Percentiles rank a stretch among this genome's conserved stretches.
phyloP scores from a whole-genome alignment of 805 yeast genomes.

The Saccharomyces paradoxus region DNA sequence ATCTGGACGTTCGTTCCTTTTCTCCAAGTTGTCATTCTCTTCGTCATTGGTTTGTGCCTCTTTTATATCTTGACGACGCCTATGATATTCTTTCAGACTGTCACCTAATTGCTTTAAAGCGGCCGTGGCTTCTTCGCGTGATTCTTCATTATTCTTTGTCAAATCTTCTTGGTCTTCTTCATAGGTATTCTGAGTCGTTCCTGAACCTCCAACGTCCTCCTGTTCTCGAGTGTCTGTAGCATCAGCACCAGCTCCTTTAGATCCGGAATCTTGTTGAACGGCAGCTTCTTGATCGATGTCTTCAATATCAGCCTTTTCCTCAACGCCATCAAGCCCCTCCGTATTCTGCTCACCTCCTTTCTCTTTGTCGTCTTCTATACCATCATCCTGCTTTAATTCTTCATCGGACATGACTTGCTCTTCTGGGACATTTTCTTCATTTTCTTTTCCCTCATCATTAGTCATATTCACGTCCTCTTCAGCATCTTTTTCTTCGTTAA shows the following conservation, averaged over 20 bases:
- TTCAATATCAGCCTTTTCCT: conserved; percentile 37
- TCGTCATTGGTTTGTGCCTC: conserved; percentile 51
- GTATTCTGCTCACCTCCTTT: conserved; percentile 36
- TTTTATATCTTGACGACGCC: conserved; percentile 79
- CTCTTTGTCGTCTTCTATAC: conserved; percentile 27
- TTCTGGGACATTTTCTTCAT: conserved; percentile 30
- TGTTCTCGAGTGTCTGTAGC: conserved; percentile 45
- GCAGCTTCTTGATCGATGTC: conserved; percentile 50
- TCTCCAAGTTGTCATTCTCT: conserved; percentile 35
- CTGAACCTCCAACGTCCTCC: conserved; percentile 62
- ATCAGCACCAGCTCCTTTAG: conserved; percentile 57
- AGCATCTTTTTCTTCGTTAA: conserved; percentile 21
- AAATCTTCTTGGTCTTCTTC: conserved; percentile 35
- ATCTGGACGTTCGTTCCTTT: conserved; percentile 64
- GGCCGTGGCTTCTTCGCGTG: conserved; percentile 63
- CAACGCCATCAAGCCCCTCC: conserved; percentile 52
- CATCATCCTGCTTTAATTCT: conserved; percentile 24
- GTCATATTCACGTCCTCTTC: conserved; percentile 25
- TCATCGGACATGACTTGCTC: conserved; percentile 25
- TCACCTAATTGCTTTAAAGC: conserved; percentile 86
- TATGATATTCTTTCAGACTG: conserved; percentile 82
- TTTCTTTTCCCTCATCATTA: conserved; percentile 27
- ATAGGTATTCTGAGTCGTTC: conserved; percentile 42
- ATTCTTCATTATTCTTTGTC: conserved; percentile 39
- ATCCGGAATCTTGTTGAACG: conserved; percentile 50